Evolutionary conservation across 345 rosid genomes (phyloP), one percentile per base, ranked within the genome.

Genomic region (Lumnitzera littorea): DNA sequence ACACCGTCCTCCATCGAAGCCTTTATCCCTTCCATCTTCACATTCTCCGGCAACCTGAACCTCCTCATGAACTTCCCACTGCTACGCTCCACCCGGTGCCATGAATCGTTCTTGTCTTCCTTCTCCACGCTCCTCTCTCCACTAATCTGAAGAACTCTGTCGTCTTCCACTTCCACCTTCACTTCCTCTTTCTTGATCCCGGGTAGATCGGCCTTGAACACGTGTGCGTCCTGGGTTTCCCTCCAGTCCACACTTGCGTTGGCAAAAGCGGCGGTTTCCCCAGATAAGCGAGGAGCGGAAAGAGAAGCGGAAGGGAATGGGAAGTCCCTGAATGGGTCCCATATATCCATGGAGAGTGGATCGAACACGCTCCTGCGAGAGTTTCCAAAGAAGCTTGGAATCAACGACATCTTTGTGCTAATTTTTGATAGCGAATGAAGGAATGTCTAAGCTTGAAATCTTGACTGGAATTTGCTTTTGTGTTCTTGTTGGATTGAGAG

Each of bases 171-270:
- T 71, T 69, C 71, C 15, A 66, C 81, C 52, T 69, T 76, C 48
- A 80, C 77, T 50, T 74, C 79, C 2, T 76, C 79, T 51, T 76
- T 76, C 69, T 61, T 76, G 57, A 80, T 15, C 49, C 84, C 79
- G 0, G 75, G 75, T 13, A 80, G 69, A 47, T 74, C 77, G 3
- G 74, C 84, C 56, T 57, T 61, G 73, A 76, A 73, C 56, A 71
- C 71, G 69, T 76, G 84, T 13, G 77, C 73, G 56, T 71, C 74
- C 29, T 68, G 61, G 36, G 79, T 80, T 68, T 76, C 77, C 48
- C 17, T 76, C 81, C 79, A 73, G 73, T 80, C 81, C 12, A 73
- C 58, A 15, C 69, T 70, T 5, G 62, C 50, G 54, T 67, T 63
- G 4, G 24, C 64, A 0, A 70, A 12, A 25, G 72, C 74, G 0